A percentile compares a stretch with the other conserved stretches of the same genome.
Evolutionary conservation across 1,284 basidiomycete genomes (phyloP).

Genomic region (Amylostereum areolatum): DNA sequence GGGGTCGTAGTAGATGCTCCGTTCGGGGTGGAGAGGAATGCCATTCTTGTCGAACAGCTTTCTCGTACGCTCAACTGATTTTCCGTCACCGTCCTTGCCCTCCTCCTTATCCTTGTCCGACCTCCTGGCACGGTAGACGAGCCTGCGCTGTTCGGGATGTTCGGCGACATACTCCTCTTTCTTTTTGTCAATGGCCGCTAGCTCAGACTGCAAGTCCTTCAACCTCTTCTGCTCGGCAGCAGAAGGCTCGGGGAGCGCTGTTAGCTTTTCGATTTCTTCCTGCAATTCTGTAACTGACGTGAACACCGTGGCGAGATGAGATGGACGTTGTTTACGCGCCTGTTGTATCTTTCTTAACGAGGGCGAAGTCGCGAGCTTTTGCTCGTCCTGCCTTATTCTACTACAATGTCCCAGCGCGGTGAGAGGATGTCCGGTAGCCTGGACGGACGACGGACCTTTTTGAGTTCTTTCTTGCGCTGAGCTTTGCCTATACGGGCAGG

Average conservation of each 20-base stretch:
- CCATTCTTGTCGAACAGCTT: slow-evolving; percentile 79
- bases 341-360: slow-evolving; percentile 84
- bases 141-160: slow-evolving; percentile 81
- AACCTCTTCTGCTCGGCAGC: slow-evolving; percentile 50
- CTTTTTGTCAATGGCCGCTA: slow-evolving; percentile 73
- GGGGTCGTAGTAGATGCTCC: slow-evolving; percentile 90
- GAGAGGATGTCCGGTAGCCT: too few relatives aligned
- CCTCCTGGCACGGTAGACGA: slow-evolving; percentile 58
- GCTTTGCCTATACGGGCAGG: slow-evolving; percentile 62
- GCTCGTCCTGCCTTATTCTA: slow-evolving; percentile 84
- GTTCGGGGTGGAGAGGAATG: slow-evolving; percentile 77
- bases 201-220: slow-evolving; percentile 65
- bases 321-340: slow-evolving; percentile 35
- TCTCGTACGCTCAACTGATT: slow-evolving; percentile 40
- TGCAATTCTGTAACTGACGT: slow-evolving; percentile 49
- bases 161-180: slow-evolving; percentile 88
- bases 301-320: neutral
- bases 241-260: slow-evolving; percentile 36
- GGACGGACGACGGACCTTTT: slow-evolving; percentile 55
- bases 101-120: slow-evolving; percentile 40
- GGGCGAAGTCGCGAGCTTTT: slow-evolving; percentile 74
- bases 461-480: slow-evolving; percentile 82
- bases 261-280: slow-evolving; percentile 63
- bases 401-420: slow-evolving; percentile 27
- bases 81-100: slow-evolving; percentile 25